phyloP scores from a whole-genome alignment of 495 filamentous ascomycete genomes.

The Achaetomiella virescens region DNA sequence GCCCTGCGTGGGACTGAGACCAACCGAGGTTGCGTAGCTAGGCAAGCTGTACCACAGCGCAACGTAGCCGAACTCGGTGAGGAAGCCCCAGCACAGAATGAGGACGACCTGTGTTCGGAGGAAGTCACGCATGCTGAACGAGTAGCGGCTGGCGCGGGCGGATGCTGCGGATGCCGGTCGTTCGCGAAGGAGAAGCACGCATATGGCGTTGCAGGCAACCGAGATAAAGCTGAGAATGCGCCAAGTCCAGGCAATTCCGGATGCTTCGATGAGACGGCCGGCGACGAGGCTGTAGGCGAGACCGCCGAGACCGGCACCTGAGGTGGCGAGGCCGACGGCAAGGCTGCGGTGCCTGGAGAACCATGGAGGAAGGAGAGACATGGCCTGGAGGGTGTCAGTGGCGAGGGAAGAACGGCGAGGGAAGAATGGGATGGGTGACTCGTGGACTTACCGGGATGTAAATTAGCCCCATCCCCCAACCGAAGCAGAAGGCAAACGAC shows the following conservation, averaged over 20 bases:
- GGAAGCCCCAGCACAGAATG: constrained; percentile 56
- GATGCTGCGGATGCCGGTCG: constrained; percentile 40
- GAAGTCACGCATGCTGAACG: constrained; percentile 7
- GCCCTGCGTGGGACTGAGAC: constrained; percentile 54
- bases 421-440: neutral
- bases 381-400: constrained; percentile 21
- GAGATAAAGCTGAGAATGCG: constrained; percentile 50
- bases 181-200: constrained; percentile 52
- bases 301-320: constrained; percentile 61
- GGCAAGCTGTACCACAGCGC: constrained; percentile 58
- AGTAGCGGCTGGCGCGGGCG: constrained; percentile 37
- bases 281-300: constrained; percentile 48
- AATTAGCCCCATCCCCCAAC: constrained; percentile 65
- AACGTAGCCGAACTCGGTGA: constrained; percentile 64
- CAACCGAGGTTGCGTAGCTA: constrained; percentile 55
- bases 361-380: constrained; percentile 65
- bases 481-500: constrained; percentile 63
- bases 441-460: constrained; percentile 49
- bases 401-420: neutral
- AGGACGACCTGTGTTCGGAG: constrained; percentile 52
- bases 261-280: constrained; percentile 47
- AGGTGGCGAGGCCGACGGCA: constrained; percentile 60
- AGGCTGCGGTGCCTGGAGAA: constrained; percentile 57
- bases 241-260: constrained; percentile 53
- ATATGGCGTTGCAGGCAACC: constrained; percentile 47